Base-by-base conservation (phyloP, 257 asterid species). In the Catharanthus roseus region DNA sequence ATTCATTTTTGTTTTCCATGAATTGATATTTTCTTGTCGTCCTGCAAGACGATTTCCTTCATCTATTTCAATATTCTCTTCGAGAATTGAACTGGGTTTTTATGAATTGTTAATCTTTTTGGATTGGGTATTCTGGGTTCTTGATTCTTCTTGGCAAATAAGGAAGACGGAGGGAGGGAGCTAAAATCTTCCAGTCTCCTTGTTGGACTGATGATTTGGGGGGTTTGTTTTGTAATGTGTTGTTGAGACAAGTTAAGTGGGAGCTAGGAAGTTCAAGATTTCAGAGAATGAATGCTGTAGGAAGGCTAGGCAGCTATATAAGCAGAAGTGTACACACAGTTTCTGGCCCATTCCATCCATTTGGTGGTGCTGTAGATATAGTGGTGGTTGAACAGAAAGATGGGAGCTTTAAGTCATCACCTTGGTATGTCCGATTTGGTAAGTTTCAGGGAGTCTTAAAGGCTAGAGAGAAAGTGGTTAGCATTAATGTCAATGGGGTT, bases 391-490 rank as follows among this genome's bases (percentile, higher is more conserved):
- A 87, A 77, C 99, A 95, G 79, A 95, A 89, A 2, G 99, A 95
- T 69, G 97, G 98, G 44, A 91, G 87, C 75, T 91, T 79, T 72
- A 95, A 95, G 73, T 89, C 98, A 29, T 95, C 99, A 21, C 98
- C 99, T 29, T 95, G 99, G 99, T 91, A 95, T 67, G 98, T 95
- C 77, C 83, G 95, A 34, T 95, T 95, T 67, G 99, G 99, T 79
- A 95, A 95, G 82, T 95, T 95, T 83, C 99, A 91, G 72, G 99
- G 99, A 64, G 96, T 95, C 53, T 51, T 95, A 71, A 88, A 95
- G 87, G 65, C 92, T 18, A 91, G 64, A 68, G 97, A 95, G 90
- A 95, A 91, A 82, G 81, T 89, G 53, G 99, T 95, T 45, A 85
- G 74, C 72, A 82, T 95, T 69, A 73, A 75, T 72, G 97, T 95